Base-by-base conservation (phyloP, 2,329 filamentous ascomycete genomes). In the Hirsutella minnesotensis region DNA sequence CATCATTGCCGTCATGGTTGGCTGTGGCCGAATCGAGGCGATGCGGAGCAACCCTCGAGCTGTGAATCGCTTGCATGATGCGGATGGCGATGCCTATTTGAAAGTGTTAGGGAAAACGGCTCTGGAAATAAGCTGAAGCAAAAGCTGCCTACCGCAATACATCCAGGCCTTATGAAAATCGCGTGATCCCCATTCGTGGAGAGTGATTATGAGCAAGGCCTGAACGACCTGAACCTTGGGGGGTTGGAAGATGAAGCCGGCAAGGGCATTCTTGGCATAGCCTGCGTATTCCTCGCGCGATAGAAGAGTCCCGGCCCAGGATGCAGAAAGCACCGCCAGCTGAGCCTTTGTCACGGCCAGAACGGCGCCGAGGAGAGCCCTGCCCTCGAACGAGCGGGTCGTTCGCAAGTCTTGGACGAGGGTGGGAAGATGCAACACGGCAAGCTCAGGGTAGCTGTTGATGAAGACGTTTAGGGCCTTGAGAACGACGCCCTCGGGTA, bases 141-240 rank as follows among this genome's bases (percentile, higher is more conserved):
- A 9, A 16, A n/a, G 4, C 4, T 4, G 22, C 48, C 44, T 33
- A 57, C 57, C 63, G 30, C 57, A 64, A 31, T 65, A 61, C 46
- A 68, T 62, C 65, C 65, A 69, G 0, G 65, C 65, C 33, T 61
- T 64, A 40, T 67, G 63, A 13, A 64, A 64, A 21, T 66, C 57
- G 8, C 65, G 54, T 1, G 57, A 56, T 0, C 65, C 65, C 64
- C 66, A 69, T 53, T 68, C 65, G 18, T 65, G 59, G 0, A 66
- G 49, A 0, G 62, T 58, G 18, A 67, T 48, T 2, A 66, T 57
- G 1, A 68, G 53, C n/a, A 67, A 48, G 0, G 62, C 52, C 45
- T 68, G 65, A 1, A 66, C 61, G 0, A 61, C 51, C 22, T 60
- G 55, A 3, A 64, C 47, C 16, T 56, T 57, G 5, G 59, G 60